phyloP scores from a whole-genome alignment of 2,329 filamentous ascomycete species.

The Elsinoe arachidis region DNA sequence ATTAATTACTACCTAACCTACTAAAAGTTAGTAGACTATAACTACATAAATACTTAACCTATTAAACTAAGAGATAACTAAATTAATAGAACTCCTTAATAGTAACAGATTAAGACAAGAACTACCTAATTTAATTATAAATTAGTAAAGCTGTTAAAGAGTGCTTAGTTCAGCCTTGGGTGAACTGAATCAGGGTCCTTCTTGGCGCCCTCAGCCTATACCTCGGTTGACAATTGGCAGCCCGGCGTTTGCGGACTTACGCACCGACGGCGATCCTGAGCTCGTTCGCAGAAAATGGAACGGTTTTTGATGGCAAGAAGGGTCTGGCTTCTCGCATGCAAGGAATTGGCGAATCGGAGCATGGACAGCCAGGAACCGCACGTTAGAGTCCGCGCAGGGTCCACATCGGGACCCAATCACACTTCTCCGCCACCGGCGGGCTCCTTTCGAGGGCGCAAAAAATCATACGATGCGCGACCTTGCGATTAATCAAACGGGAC shows the following conservation, averaged over 20 bases:
- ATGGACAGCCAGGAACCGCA: not conserved
- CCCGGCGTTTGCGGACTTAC: constrained; percentile 4
- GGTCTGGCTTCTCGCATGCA: not conserved
- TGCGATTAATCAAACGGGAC: constrained; percentile 10
- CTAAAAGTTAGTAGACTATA: no score
- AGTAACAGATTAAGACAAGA: no score
- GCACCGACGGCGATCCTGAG: constrained; percentile 14
- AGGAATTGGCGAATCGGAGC: not conserved
- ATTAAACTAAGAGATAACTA: no score
- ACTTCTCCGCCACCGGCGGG: not conserved
- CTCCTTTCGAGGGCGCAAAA: not conserved
- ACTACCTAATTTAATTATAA: no score
- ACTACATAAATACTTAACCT: no score
- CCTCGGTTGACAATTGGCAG: no score
- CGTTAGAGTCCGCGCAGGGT: not conserved
- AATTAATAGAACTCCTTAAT: no score
- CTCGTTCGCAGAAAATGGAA: constrained; percentile 12
- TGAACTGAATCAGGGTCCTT: no score
- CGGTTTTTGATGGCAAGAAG: not conserved
- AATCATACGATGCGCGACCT: constrained; percentile 10
- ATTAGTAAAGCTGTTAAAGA: no score
- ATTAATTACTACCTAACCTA: no score
- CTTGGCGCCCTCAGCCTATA: no score
- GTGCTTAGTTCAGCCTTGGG: no score
- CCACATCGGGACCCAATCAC: constrained; percentile 1